Evolutionary conservation across 805 yeast species (phyloP).

Genomic region (Metschnikowia orientalis): DNA sequence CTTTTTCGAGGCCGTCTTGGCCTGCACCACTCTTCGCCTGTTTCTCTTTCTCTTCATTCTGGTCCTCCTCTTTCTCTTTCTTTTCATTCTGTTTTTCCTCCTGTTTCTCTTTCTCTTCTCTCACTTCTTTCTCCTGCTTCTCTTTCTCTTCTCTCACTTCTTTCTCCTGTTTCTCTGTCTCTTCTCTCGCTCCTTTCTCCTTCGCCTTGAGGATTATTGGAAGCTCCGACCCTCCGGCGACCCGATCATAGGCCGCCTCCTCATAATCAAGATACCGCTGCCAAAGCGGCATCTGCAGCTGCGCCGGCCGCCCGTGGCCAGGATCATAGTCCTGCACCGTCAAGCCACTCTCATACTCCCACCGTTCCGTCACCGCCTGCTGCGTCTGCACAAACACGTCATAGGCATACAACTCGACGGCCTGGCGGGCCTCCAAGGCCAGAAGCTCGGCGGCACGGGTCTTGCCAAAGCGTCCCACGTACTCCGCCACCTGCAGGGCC

Average conservation of each 20-base stretch:
- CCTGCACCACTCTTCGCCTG: no score
- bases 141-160: no score
- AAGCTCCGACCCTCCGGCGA: background rate
- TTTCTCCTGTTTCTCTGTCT: no score
- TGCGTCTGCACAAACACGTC: conserved; percentile 46
- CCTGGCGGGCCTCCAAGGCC: conserved; percentile 34
- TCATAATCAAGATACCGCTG: conserved; percentile 55
- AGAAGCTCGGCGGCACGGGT: conserved; percentile 25
- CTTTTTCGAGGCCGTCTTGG: no score
- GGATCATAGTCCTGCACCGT: conserved; percentile 56
- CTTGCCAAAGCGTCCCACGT: conserved; percentile 23
- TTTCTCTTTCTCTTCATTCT: no score
- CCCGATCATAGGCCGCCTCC: conserved; percentile 18
- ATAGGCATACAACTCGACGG: conserved; percentile 43
- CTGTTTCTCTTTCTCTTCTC: no score
- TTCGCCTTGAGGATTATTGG: background rate
- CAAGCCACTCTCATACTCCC: conserved; percentile 70
- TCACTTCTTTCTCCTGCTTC: no score
- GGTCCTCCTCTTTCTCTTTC: no score
- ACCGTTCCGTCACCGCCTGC: conserved; percentile 49
- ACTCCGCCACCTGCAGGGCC: conserved; percentile 15
- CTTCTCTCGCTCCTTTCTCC: background rate
- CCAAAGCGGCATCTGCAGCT: no score
- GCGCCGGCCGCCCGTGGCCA: no score
- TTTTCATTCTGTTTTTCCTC: no score